Conservation (phyloP, 495 filamentous ascomycete genomes). For the Patellaria atrata region DNA sequence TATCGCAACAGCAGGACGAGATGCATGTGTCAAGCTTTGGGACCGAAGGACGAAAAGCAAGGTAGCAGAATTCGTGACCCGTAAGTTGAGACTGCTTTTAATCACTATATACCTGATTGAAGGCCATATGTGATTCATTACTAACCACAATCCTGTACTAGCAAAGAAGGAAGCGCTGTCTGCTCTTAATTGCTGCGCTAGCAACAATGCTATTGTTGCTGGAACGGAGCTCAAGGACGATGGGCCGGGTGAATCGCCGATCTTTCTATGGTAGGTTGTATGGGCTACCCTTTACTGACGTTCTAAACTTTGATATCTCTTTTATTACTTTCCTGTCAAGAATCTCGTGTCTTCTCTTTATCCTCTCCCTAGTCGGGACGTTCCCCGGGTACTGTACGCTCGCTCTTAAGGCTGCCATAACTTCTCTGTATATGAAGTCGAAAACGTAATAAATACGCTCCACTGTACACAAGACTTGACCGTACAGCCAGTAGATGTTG, state of each 20-base stretch:
- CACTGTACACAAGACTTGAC: too few relatives aligned
- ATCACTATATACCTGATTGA: not conserved
- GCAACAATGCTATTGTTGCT: slow-evolving; percentile 47
- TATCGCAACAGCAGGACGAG: slow-evolving; percentile 46
- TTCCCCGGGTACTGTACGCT: too few relatives aligned
- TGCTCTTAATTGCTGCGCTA: slow-evolving; percentile 49
- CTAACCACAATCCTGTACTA: slow-evolving; percentile 12
- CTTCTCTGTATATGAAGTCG: too few relatives aligned
- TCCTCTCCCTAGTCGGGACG: not conserved
- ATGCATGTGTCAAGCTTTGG: slow-evolving; percentile 44
- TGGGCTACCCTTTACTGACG: too few relatives aligned
- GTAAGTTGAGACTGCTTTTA: slow-evolving; percentile 20
- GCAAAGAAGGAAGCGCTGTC: slow-evolving; percentile 39
- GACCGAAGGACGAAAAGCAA: slow-evolving; percentile 32
- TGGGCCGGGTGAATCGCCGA: slow-evolving; percentile 44
- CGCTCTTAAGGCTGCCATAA: too few relatives aligned
- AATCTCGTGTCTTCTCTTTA: slow-evolving; percentile 1
- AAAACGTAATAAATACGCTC: too few relatives aligned
- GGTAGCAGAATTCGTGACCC: slow-evolving; percentile 16
- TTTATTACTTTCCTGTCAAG: too few relatives aligned
- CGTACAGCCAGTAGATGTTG: too few relatives aligned
- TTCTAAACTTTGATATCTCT: too few relatives aligned
- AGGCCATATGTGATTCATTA: not conserved
- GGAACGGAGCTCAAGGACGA: slow-evolving; percentile 64
- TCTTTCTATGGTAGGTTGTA: slow-evolving; percentile 59